These are phyloP conservation scores for Asterochloris sp. DNA, from an alignment of 139 green algal species.

Conservation along the genomic window DNA sequence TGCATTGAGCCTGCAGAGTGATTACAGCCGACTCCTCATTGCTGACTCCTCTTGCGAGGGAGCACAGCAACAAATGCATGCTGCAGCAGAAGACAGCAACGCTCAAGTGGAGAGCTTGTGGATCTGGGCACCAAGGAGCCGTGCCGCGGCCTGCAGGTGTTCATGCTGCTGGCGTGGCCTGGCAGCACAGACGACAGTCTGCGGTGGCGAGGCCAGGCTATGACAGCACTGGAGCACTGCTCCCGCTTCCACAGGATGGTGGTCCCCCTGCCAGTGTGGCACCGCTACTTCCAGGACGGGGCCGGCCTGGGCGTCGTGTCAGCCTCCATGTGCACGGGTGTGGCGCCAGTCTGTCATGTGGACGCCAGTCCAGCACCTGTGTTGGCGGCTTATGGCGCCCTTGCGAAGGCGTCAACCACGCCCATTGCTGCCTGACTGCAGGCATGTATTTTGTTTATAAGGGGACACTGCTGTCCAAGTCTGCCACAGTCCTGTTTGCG, in stretches of 20 bases:
- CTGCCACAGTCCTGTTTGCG: constrained; percentile 27
- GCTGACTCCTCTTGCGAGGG: too few species aligned
- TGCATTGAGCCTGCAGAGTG: too few species aligned
- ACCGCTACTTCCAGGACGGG: constrained; percentile 33
- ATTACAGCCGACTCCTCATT: too few species aligned
- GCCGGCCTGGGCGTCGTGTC: constrained; percentile 29
- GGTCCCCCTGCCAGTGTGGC: constrained; percentile 40
- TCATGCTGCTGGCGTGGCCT: not conserved
- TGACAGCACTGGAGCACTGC: constrained; percentile 54
- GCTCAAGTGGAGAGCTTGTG: too few species aligned
- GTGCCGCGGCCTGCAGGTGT: too few species aligned
- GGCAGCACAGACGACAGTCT: constrained; percentile 9
- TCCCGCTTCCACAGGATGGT: constrained; percentile 42
- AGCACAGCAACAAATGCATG: too few species aligned
- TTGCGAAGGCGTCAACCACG: not conserved
- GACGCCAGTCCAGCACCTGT: not conserved
- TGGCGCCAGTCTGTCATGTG: not conserved
- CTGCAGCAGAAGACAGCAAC: too few species aligned
- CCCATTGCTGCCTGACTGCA: not conserved
- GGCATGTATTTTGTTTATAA: constrained; percentile 63
- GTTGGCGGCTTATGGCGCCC: too few species aligned
- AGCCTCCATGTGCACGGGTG: constrained; percentile 30
- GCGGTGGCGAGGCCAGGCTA: constrained; percentile 21
- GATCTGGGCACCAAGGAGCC: too few species aligned
- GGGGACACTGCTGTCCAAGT: constrained; percentile 27